Evolutionary conservation across 2,329 filamentous ascomycete genomes (phyloP).

Genomic region (Colletotrichum siamense): DNA sequence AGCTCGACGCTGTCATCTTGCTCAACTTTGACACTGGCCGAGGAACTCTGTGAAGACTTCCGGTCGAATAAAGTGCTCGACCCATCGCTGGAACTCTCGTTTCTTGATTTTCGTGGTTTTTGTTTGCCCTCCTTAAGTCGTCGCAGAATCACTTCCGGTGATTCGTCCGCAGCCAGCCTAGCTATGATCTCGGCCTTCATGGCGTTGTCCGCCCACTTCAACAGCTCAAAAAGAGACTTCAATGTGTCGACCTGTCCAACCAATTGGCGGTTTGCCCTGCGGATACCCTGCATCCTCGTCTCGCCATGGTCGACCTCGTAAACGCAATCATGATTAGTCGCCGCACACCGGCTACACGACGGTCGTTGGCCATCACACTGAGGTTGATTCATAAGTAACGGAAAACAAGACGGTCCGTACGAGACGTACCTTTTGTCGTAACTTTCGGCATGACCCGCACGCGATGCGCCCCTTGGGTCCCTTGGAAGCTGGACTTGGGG

Average conservation of each 20-base stretch:
- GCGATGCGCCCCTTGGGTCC: background rate
- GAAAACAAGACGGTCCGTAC: background rate
- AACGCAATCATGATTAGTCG: background rate
- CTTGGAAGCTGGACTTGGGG: background rate
- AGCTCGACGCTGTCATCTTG: background rate
- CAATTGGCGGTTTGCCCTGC: constrained; percentile 3
- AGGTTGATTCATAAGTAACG: background rate
- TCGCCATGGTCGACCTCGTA: constrained; percentile 14
- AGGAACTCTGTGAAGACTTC: background rate
- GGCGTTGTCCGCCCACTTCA: background rate
- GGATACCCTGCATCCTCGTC: constrained; percentile 16
- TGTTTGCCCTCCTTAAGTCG: background rate
- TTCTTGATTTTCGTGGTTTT: background rate
- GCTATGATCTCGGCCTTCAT: background rate
- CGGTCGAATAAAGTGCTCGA: background rate
- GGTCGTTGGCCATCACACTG: constrained; percentile 15
- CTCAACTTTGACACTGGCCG: background rate
- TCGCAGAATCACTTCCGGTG: background rate
- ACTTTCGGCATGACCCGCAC: constrained; percentile 6
- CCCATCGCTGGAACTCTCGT: background rate
- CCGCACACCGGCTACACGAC: background rate
- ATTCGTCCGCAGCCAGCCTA: background rate
- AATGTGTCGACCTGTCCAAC: background rate
- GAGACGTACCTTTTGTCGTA: constrained; percentile 9
- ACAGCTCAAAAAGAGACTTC: background rate